Evolutionary conservation across 2,329 filamentous ascomycete species (phyloP), one percentile per base, ranked within the genome.

Genomic region (Colletotrichum paranaense): DNA sequence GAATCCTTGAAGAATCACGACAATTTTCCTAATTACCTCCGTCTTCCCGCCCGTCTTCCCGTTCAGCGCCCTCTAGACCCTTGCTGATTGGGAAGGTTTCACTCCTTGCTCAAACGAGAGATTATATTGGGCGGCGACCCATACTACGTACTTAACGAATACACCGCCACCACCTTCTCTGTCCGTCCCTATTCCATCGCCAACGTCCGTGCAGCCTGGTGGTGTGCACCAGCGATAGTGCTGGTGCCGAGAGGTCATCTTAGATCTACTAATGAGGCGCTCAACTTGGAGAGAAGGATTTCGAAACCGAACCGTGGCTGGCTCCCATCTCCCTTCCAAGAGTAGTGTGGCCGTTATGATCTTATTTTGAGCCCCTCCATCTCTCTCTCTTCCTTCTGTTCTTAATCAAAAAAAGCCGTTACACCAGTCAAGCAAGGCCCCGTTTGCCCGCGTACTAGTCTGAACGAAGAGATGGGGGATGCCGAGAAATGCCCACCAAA

Each of bases 351-450:
- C 53, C 53, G n/a, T 26, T 28, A 6, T 14, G 53, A 24, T 28
- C 22, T 24, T 22, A 56, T 24, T 26, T 28, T 24, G 11, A 56
- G 8, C 19, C 19, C 12, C 14, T 26, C 28, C 7, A 11, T 49
- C 52, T 26, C 24, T 26, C 22, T 53, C 52, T 28, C 28, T 60
- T 32, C 19, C 52, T 28, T 35, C 28, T 60, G 38, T 26, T 42
- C 4, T 35, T 56, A 60, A 60, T 53, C 38, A 35, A 28, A 35
- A 35, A 46, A 55, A 55, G 57, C 59, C 66, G 66, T 73, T 60
- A 30, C 70, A 69, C 70, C 70, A 55, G 46, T 59, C n/a, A 60
- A 73, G 55, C n/a, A 46, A 70, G 58, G 58, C 35, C 69, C 65
- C 70, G 59, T 65, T 63, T 59, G 38, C 69, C 69, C 53, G 66